These are phyloP conservation scores for Seiridium cupressi DNA, from an alignment of 2,329 filamentous ascomycete genomes.

Conservation along the genomic window DNA sequence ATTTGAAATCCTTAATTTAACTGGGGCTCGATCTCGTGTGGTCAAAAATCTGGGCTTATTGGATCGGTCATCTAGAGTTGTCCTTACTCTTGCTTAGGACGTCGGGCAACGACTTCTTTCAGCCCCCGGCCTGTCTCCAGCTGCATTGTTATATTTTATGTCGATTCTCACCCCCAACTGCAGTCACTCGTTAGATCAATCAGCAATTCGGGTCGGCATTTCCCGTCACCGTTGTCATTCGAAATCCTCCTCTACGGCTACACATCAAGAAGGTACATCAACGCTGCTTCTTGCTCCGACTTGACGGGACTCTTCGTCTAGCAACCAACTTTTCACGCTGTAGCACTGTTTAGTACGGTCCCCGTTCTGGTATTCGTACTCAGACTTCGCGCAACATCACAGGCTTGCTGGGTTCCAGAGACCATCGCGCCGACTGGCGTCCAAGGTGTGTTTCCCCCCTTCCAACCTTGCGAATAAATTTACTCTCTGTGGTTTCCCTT, in stretches of 20 bases:
- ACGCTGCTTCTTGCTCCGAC: not conserved
- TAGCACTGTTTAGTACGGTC: too few species aligned
- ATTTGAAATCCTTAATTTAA: conserved; percentile 30
- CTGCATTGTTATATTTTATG: too few species aligned
- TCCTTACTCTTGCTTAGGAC: not conserved
- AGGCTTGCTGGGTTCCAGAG: not conserved
- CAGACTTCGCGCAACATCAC: not conserved
- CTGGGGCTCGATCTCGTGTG: conserved; percentile 15
- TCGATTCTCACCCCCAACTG: not conserved
- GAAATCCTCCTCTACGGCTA: not conserved
- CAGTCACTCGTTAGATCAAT: not conserved
- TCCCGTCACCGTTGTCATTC: not conserved
- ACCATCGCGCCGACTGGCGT: not conserved
- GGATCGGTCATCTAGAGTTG: conserved; percentile 7
- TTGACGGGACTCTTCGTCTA: too few species aligned
- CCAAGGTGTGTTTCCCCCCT: not conserved
- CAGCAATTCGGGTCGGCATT: not conserved
- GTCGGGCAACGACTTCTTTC: too few species aligned
- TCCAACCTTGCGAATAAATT: too few species aligned
- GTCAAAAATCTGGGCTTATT: not conserved
- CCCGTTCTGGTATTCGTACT: too few species aligned
- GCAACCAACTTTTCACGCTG: too few species aligned
- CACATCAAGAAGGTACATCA: not conserved
- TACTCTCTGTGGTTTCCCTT: too few species aligned
- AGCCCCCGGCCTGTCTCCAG: too few species aligned